Percentiles rank a stretch among this genome's conserved stretches.
Conservation (phyloP, 495 filamentous ascomycete genomes). For the Apiosordaria backusii region DNA sequence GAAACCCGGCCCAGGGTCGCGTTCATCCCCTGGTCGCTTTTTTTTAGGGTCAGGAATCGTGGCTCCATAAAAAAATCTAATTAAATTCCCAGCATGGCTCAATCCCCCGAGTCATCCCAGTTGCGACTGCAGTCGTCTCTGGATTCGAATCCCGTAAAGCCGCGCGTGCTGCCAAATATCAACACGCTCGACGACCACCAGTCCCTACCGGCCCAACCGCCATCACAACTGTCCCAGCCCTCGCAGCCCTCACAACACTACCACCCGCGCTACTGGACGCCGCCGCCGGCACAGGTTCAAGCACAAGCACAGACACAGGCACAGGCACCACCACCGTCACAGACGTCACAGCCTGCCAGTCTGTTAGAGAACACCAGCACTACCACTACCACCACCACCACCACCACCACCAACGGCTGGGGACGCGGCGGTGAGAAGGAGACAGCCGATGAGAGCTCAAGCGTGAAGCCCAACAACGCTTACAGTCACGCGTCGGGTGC, state of each 20-base stretch:
- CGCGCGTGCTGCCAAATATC: slow-evolving; percentile 23
- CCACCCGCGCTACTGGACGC: slow-evolving; percentile 3
- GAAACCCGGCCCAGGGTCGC: slow-evolving; percentile 41
- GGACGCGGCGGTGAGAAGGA: slow-evolving; percentile 23
- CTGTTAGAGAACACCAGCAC: slow-evolving; percentile 3
- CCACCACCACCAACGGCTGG: slow-evolving; percentile 15
- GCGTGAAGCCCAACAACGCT: slow-evolving; percentile 14
- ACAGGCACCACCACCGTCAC: background rate
- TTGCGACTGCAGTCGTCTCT: slow-evolving; percentile 33
- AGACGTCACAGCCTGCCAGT: slow-evolving; percentile 4
- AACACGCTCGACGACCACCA: slow-evolving; percentile 22
- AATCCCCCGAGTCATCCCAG: slow-evolving; percentile 34
- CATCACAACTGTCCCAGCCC: slow-evolving; percentile 8
- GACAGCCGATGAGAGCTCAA: slow-evolving; percentile 18
- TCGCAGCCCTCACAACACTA: slow-evolving; percentile 17
- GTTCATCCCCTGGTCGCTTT: slow-evolving; percentile 35
- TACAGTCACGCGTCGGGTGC: slow-evolving; percentile 19
- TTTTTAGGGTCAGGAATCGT: slow-evolving; percentile 36
- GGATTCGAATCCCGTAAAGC: slow-evolving; percentile 28
- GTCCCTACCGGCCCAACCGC: background rate
- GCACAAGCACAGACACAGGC: slow-evolving; percentile 1
- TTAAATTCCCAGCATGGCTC: slow-evolving; percentile 45
- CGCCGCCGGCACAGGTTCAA: slow-evolving; percentile 3
- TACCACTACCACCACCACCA: slow-evolving; percentile 5
- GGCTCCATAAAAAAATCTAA: slow-evolving; percentile 44